A percentile compares a stretch with the other conserved stretches of the same genome.
phyloP scores from a whole-genome alignment of 108 stramenopile genomes.

The Cyclotella cryptica region DNA sequence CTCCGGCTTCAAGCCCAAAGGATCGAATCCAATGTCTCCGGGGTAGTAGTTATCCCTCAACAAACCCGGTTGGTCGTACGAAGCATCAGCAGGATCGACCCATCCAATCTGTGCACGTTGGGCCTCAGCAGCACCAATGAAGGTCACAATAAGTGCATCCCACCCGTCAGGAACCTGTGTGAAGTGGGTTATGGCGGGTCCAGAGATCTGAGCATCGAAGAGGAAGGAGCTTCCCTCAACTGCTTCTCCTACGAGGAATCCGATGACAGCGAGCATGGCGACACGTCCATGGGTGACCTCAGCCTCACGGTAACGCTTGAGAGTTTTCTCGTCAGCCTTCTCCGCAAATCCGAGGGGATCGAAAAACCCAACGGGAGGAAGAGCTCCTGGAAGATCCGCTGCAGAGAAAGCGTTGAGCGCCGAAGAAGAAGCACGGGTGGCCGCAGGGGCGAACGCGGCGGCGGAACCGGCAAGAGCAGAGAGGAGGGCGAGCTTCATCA shows the following conservation, averaged over 20 bases:
- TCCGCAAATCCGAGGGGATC: slow-evolving; percentile 66
- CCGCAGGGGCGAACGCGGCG: slow-evolving; percentile 32
- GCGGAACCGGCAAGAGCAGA: slow-evolving; percentile 34
- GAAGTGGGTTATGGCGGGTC: slow-evolving; percentile 93
- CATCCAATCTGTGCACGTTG: slow-evolving; percentile 67
- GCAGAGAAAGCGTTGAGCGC: slow-evolving; percentile 31
- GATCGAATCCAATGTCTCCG: slow-evolving; percentile 89
- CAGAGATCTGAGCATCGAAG: slow-evolving; percentile 76
- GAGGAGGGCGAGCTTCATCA: slow-evolving; percentile 32
- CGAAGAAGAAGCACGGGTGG: slow-evolving; percentile 5
- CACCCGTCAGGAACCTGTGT: slow-evolving; percentile 75
- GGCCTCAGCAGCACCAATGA: slow-evolving; percentile 67
- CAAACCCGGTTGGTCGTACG: slow-evolving; percentile 46
- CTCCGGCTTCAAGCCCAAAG: slow-evolving; percentile 82
- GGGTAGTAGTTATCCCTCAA: slow-evolving; percentile 66
- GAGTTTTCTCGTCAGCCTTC: slow-evolving; percentile 70
- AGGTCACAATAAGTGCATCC: slow-evolving; percentile 67
- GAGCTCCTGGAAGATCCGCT: slow-evolving; percentile 31
- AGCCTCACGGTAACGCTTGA: slow-evolving; percentile 92
- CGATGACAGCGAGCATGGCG: slow-evolving; percentile 55
- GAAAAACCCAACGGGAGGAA: slow-evolving; percentile 45
- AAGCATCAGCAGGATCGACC: slow-evolving; percentile 66
- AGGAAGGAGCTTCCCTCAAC: slow-evolving; percentile 83
- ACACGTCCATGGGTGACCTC: slow-evolving; percentile 87
- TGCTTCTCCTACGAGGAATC: slow-evolving; percentile 66